Conservation (phyloP, 2,329 filamentous ascomycete genomes). For the Arthroderma sp. region DNA sequence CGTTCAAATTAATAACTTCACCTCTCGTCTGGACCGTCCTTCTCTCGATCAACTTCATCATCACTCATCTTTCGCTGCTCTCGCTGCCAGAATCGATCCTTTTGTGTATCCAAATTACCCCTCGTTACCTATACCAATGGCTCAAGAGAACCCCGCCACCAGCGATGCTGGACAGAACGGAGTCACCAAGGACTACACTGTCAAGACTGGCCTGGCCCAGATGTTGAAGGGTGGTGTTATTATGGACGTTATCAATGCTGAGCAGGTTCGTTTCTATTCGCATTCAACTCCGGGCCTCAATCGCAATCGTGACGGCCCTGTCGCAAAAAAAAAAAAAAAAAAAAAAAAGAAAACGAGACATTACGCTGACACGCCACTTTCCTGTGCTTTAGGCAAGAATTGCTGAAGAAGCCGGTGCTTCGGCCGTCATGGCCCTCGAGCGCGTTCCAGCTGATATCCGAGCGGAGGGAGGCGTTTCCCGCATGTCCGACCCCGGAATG, state of each 20-base stretch:
- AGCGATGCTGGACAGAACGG: conserved; percentile 34
- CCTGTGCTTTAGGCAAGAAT: conserved; percentile 59
- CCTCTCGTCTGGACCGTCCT: neutral
- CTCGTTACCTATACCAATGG: conserved; percentile 22
- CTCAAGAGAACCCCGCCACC: conserved; percentile 22
- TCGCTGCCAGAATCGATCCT: neutral
- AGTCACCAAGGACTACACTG: conserved; percentile 54
- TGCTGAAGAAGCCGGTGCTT: conserved; percentile 90
- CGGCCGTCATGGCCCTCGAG: conserved; percentile 97
- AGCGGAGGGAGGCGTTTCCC: conserved; percentile 78
- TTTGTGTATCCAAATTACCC: neutral
- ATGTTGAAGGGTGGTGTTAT: conserved; percentile 99
- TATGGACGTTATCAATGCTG: conserved; percentile 94
- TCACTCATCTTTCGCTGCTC: neutral
- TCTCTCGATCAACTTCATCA: neutral
- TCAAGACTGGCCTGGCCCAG: conserved; percentile 90
- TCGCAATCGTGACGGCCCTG: neutral
- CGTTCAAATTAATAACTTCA: neutral
- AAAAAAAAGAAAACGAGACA: too few species aligned
- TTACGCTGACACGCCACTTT: conserved; percentile 2
- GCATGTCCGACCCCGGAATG: conserved; percentile 91
- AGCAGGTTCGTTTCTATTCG: conserved; percentile 45
- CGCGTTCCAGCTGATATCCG: conserved; percentile 95
- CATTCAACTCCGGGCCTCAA: neutral
- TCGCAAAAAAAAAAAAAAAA: neutral